phyloP scores from a whole-genome alignment of 495 filamentous ascomycete species.

The Aspergillus diversus region DNA sequence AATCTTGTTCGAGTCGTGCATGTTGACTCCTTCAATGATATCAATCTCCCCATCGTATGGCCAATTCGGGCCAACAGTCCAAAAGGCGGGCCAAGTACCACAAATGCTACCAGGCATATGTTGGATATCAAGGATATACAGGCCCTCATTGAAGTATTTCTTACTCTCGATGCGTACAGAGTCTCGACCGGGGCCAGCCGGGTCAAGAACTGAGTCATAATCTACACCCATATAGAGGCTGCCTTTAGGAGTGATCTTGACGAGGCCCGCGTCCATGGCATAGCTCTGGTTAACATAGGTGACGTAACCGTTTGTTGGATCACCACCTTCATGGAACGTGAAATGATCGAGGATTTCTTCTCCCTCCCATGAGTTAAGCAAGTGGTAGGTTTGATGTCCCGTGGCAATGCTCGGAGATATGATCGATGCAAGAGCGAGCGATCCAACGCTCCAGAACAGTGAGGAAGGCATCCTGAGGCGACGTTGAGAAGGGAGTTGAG shows the following conservation, averaged over 20 bases:
- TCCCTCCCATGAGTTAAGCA: constrained; percentile 49
- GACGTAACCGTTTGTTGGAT: constrained; percentile 74
- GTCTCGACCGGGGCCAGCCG: constrained; percentile 57
- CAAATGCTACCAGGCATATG: constrained; percentile 76
- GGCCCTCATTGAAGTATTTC: constrained; percentile 65
- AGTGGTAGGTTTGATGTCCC: constrained; percentile 37
- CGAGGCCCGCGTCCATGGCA: constrained; percentile 60
- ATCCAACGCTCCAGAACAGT: constrained; percentile 23
- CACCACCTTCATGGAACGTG: constrained; percentile 51
- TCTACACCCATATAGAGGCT: constrained; percentile 58
- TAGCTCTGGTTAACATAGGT: constrained; percentile 60
- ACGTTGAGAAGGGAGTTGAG: background rate
- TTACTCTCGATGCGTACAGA: constrained; percentile 72
- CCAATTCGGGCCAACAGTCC: constrained; percentile 78
- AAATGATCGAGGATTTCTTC: constrained; percentile 56
- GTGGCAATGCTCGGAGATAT: constrained; percentile 19
- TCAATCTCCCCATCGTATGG: constrained; percentile 84
- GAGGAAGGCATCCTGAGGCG: constrained; percentile 24
- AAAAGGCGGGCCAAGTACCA: constrained; percentile 77
- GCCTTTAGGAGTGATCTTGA: constrained; percentile 55
- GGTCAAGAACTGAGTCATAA: constrained; percentile 37
- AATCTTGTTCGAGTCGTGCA: constrained; percentile 63
- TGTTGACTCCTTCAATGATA: constrained; percentile 87
- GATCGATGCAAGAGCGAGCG: constrained; percentile 26
- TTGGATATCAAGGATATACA: constrained; percentile 73